Evolutionary conservation across 2,329 filamentous ascomycete genomes (phyloP).

Genomic region (Botrytis byssoidea): DNA sequence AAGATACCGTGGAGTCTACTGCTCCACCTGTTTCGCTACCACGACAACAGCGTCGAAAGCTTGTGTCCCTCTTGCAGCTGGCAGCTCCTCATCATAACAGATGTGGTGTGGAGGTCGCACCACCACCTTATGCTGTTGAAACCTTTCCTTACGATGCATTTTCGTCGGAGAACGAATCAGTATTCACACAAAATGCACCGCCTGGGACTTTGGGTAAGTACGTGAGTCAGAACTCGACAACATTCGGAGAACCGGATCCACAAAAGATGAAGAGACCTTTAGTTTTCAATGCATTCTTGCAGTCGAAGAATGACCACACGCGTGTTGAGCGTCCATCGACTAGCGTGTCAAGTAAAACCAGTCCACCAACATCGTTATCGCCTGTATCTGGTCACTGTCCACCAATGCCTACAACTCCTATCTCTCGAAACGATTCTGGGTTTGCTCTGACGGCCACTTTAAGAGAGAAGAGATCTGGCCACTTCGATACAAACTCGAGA

Average conservation of each 20-base stretch:
- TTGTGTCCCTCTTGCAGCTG: constrained; percentile 81
- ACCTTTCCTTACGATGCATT: constrained; percentile 89
- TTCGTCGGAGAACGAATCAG: constrained; percentile 76
- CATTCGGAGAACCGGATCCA: constrained; percentile 66
- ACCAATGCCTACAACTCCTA: constrained; percentile 69
- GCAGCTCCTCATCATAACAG: constrained; percentile 87
- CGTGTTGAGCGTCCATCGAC: constrained; percentile 77
- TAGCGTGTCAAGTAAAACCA: constrained; percentile 61
- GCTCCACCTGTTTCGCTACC: constrained; percentile 75
- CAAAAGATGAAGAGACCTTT: constrained; percentile 53
- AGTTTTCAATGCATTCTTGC: constrained; percentile 88
- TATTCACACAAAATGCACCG: constrained; percentile 72
- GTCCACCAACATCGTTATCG: constrained; percentile 65
- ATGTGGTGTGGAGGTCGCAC: constrained; percentile 82
- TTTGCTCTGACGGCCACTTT: constrained; percentile 83
- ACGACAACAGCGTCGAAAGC: constrained; percentile 84
- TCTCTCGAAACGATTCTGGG: constrained; percentile 89
- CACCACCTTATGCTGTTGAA: constrained; percentile 89
- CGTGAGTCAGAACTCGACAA: constrained; percentile 84
- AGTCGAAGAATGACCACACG: constrained; percentile 65
- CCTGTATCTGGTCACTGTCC: constrained; percentile 78
- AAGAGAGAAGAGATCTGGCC: constrained; percentile 89
- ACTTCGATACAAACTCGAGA: constrained; percentile 74
- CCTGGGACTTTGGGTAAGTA: constrained; percentile 78
- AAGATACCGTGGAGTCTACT: constrained; percentile 85